Percentiles rank a stretch among this genome's conserved stretches.
Evolutionary conservation across 768 basidiomycete genomes (phyloP).

Genomic region (Flagelloscypha sp.): DNA sequence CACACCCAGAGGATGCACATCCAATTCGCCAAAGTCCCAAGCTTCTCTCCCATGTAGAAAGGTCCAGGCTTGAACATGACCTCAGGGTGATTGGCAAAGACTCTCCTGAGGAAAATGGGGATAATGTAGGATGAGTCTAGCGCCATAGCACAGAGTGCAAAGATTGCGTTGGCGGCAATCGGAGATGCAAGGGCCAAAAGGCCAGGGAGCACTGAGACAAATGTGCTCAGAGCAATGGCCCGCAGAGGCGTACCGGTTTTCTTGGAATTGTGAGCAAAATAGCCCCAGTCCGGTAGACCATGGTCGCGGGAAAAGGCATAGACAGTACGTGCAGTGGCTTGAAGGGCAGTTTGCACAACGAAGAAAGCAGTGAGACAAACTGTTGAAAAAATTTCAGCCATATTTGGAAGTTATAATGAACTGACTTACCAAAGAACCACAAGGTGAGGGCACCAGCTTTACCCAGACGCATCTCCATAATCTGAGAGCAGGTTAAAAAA

Average conservation of each 20-base stretch:
- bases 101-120: conserved; percentile 67
- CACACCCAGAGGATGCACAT: conserved; percentile 64
- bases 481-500: conserved; percentile 28
- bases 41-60: conserved; percentile 67
- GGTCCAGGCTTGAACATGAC: conserved; percentile 82
- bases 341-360: conserved; percentile 72
- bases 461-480: conserved; percentile 70
- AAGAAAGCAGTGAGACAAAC: conserved; percentile 85
- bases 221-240: conserved; percentile 66
- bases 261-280: conserved; percentile 60
- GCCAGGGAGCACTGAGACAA: conserved; percentile 60
- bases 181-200: conserved; percentile 71
- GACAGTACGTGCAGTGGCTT: conserved; percentile 74
- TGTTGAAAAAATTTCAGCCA: conserved; percentile 13
- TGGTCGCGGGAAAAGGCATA: conserved; percentile 82
- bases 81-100: conserved; percentile 67
- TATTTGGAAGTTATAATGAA: not conserved
- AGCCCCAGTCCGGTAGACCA: conserved; percentile 71
- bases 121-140: conserved; percentile 77
- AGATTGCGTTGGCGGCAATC: conserved; percentile 72
- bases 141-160: conserved; percentile 73
- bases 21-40: conserved; percentile 55
- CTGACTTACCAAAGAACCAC: conserved; percentile 38
- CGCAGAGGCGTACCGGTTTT: conserved; percentile 68
- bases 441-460: conserved; percentile 67